Percentiles rank a stretch among this genome's conserved stretches.
phyloP scores from a whole-genome alignment of 768 basidiomycete genomes.

The Mycena pura region DNA sequence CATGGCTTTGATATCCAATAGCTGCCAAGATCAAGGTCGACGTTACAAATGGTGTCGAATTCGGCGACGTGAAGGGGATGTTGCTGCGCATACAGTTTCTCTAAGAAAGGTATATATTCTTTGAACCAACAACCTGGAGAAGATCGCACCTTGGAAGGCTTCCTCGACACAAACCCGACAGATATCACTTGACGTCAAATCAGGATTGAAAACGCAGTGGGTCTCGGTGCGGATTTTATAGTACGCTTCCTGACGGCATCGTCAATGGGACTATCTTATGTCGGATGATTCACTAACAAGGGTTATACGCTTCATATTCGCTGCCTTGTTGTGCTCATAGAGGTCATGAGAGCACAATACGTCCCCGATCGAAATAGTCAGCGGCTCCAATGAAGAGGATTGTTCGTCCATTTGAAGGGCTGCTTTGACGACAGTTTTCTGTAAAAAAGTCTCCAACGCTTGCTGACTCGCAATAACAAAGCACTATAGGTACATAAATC shows the following conservation, averaged over 20 bases:
- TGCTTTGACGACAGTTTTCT: constrained; percentile 44
- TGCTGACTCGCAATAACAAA: constrained; percentile 65
- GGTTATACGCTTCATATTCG: constrained; percentile 72
- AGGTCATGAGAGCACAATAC: constrained; percentile 68
- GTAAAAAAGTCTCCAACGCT: constrained; percentile 68
- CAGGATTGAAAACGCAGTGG: constrained; percentile 55
- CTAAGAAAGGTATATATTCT: constrained; percentile 42
- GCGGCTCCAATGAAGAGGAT: constrained; percentile 20
- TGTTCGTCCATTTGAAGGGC: constrained; percentile 22
- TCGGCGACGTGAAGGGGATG: constrained; percentile 66
- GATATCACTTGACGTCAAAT: constrained; percentile 55
- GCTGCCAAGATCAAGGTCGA: constrained; percentile 48
- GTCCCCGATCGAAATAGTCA: constrained; percentile 45
- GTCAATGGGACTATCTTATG: not conserved
- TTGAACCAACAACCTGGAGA: constrained; percentile 8
- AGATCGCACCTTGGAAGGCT: constrained; percentile 60
- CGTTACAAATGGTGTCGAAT: constrained; percentile 61
- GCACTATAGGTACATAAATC: constrained; percentile 40
- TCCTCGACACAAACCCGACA: constrained; percentile 66
- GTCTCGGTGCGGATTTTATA: constrained; percentile 50
- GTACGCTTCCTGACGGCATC: constrained; percentile 48
- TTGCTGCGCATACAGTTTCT: constrained; percentile 70
- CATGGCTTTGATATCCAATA: constrained; percentile 84
- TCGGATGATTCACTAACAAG: constrained; percentile 44
- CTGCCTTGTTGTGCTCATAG: constrained; percentile 65